Conservation (phyloP, 257 asterid species). For the Sherardia arvensis region DNA sequence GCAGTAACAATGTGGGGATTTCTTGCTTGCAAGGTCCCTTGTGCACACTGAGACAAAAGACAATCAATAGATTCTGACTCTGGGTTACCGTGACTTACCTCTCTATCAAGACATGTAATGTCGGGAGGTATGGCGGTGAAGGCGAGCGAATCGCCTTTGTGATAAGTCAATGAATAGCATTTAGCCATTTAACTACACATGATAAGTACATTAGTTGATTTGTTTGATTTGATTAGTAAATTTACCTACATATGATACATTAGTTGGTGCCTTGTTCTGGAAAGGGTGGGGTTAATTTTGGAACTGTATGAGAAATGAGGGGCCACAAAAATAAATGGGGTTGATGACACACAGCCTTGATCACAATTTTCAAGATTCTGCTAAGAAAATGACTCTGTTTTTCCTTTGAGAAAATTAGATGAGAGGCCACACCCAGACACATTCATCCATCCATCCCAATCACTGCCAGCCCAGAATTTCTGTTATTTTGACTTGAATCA, state of each 20-base stretch:
- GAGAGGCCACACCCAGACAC: slow-evolving; percentile 13
- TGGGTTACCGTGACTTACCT: too few species aligned
- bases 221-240: neutral
- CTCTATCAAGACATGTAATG: too few species aligned
- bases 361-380: slow-evolving; percentile 44
- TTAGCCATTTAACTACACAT: neutral
- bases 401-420: slow-evolving; percentile 6
- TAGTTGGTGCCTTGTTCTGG: neutral
- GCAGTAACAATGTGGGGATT: too few species aligned
- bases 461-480: slow-evolving; percentile 26
- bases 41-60: too few species aligned
- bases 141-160: too few species aligned
- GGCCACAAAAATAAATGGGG: slow-evolving; percentile 42
- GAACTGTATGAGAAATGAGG: slow-evolving; percentile 24
- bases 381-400: slow-evolving; percentile 8
- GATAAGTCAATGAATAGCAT: neutral
- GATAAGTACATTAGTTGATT: neutral
- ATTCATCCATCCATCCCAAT: slow-evolving; percentile 34
- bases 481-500: neutral
- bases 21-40: too few species aligned
- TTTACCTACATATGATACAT: slow-evolving; percentile 3
- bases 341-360: slow-evolving; percentile 22
- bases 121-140: too few species aligned
- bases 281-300: slow-evolving; percentile 24
- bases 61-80: too few species aligned